A percentile compares a stretch with the other conserved stretches of the same genome.
phyloP scores from a whole-genome alignment of 148 eudicot genomes.

The Selenicereus undatus region DNA sequence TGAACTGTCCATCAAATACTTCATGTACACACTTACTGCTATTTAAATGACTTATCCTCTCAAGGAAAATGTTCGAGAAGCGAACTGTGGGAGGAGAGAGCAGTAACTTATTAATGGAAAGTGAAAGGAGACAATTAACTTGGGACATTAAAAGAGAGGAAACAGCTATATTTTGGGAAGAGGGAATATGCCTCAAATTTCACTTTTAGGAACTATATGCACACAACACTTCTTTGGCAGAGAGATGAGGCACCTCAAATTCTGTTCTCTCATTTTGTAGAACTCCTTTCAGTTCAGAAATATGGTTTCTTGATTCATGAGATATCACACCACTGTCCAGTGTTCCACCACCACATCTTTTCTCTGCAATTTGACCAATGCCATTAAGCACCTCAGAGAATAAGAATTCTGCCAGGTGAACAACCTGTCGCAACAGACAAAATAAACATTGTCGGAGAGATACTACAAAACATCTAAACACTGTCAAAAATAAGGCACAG shows the following conservation, averaged over 20 bases:
- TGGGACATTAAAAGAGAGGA: neutral
- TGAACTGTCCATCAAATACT: neutral
- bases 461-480: neutral
- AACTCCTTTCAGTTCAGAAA: conserved; percentile 58
- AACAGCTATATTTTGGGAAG: neutral
- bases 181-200: neutral
- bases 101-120: neutral
- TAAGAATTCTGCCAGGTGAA: conserved; percentile 56
- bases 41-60: neutral
- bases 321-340: conserved; percentile 20
- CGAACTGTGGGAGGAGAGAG: neutral
- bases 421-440: conserved; percentile 46
- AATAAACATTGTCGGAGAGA: neutral
- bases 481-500: neutral
- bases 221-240: neutral
- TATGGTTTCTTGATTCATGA: conserved; percentile 43
- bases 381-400: conserved; percentile 77
- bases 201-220: conserved; percentile 6
- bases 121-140: neutral
- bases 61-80: neutral
- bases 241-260: conserved; percentile 55
- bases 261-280: conserved; percentile 61
- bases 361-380: conserved; percentile 55
- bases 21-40: neutral
- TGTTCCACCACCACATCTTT: conserved; percentile 36